These are phyloP conservation scores for Trametes maxima DNA, from an alignment of 768 basidiomycete species.

Conservation along the genomic window DNA sequence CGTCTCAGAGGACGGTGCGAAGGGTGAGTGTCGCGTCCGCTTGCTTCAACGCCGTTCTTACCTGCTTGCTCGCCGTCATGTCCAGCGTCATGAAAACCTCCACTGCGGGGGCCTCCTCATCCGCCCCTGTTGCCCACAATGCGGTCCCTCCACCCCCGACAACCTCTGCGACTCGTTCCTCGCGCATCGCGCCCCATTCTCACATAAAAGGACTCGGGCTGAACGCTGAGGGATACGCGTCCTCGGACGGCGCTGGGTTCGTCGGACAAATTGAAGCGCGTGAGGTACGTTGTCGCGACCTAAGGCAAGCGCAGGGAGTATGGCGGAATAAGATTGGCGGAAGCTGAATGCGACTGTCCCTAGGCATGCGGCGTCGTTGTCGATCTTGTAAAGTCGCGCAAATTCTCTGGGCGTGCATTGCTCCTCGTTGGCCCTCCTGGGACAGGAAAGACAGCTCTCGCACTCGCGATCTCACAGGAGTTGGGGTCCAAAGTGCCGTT, in stretches of 20 bases:
- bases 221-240: constrained; percentile 78
- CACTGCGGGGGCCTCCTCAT: constrained; percentile 29
- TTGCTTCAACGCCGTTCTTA: background rate
- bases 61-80: constrained; percentile 8
- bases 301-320: background rate
- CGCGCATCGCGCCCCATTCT: constrained; percentile 88
- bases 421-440: constrained; percentile 94
- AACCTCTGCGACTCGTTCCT: constrained; percentile 63
- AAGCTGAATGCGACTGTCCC: background rate
- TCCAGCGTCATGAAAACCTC: constrained; percentile 25
- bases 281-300: constrained; percentile 58
- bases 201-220: constrained; percentile 97
- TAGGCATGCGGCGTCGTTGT: constrained; percentile 92
- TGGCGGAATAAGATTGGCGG: background rate
- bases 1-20: background rate
- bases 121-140: constrained; percentile 53
- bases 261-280: constrained; percentile 89
- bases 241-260: constrained; percentile 78
- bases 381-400: constrained; percentile 86
- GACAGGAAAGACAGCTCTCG: constrained; percentile 97
- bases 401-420: constrained; percentile 91
- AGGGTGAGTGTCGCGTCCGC: constrained; percentile 5
- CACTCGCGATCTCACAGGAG: constrained; percentile 94
- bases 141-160: constrained; percentile 71
- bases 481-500: constrained; percentile 95